Conservation (phyloP, 1,139 yeast genomes). For the Yamadazyma dendronema region DNA sequence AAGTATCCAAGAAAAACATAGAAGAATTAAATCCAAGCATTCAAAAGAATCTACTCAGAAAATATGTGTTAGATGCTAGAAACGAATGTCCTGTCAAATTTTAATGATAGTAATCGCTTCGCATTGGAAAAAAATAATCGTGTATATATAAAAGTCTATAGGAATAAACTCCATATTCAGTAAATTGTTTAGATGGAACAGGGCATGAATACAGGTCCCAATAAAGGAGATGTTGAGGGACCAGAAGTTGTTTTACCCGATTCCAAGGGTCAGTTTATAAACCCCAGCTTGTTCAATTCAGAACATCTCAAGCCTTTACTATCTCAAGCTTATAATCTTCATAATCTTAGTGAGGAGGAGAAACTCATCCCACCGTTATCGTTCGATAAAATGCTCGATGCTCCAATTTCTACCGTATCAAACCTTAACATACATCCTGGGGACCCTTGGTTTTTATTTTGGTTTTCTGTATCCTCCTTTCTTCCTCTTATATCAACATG, state of each 20-base stretch:
- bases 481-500: conserved; percentile 77
- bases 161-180: no score
- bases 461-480: conserved; percentile 64
- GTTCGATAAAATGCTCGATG: conserved; percentile 26
- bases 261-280: conserved; percentile 11
- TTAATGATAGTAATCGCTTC: no score
- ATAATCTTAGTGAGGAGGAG: conserved; percentile 15
- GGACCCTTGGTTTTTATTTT: conserved; percentile 44
- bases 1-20: conserved; percentile 23
- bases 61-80: conserved; percentile 35
- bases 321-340: conserved; percentile 11
- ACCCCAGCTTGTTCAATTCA: conserved; percentile 7
- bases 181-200: no score
- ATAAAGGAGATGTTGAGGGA: no score
- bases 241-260: no score
- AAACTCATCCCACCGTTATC: conserved; percentile 23
- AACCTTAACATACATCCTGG: conserved; percentile 44
- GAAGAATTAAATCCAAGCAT: conserved; percentile 25
- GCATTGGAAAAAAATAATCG: no score
- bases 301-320: conserved; percentile 12
- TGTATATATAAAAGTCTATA: no score
- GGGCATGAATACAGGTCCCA: no score
- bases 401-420: conserved; percentile 32
- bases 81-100: conserved; percentile 36
- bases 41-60: conserved; percentile 42